phyloP scores from a whole-genome alignment of 805 yeast species.

The Phaffomyces opuntiae region DNA sequence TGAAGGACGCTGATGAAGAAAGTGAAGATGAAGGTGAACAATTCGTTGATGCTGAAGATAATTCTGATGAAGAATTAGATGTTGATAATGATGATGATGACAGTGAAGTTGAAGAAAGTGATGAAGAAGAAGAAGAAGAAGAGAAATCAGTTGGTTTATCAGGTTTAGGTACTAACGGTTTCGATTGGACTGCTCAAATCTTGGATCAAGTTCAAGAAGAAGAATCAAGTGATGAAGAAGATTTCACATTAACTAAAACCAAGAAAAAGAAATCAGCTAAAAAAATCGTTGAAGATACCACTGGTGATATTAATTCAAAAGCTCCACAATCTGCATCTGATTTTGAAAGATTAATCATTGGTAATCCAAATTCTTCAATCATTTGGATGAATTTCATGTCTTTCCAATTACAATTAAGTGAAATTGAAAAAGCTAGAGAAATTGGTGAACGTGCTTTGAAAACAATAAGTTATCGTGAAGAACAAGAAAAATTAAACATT shows the following conservation, averaged over 20 bases:
- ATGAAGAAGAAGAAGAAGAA: constrained; percentile 24
- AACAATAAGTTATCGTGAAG: constrained; percentile 85
- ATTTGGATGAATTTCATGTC: constrained; percentile 99
- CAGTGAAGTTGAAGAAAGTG: constrained; percentile 18
- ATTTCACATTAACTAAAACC: constrained; percentile 35
- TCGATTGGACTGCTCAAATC: constrained; percentile 93
- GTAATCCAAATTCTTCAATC: constrained; percentile 89
- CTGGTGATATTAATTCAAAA: constrained; percentile 74
- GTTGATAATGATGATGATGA: constrained; percentile 17
- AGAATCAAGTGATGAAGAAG: constrained; percentile 44
- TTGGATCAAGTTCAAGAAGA: constrained; percentile 71
- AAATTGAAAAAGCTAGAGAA: constrained; percentile 89
- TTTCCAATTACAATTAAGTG: constrained; percentile 91
- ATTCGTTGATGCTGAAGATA: constrained; percentile 17
- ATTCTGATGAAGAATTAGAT: constrained; percentile 19
- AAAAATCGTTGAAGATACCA: constrained; percentile 60
- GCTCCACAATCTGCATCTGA: constrained; percentile 90
- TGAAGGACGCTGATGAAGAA: constrained; percentile 23
- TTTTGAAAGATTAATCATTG: constrained; percentile 85
- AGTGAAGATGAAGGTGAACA: constrained; percentile 20
- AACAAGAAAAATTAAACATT: constrained; percentile 84
- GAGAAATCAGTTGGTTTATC: constrained; percentile 19
- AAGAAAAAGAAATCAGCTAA: constrained; percentile 38
- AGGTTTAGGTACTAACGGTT: constrained; percentile 79
- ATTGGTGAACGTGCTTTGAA: constrained; percentile 88